A percentile compares a stretch with the other conserved stretches of the same genome.
Evolutionary conservation across 257 asterid species (phyloP).

Genomic region (Salvia miltiorrhiza): DNA sequence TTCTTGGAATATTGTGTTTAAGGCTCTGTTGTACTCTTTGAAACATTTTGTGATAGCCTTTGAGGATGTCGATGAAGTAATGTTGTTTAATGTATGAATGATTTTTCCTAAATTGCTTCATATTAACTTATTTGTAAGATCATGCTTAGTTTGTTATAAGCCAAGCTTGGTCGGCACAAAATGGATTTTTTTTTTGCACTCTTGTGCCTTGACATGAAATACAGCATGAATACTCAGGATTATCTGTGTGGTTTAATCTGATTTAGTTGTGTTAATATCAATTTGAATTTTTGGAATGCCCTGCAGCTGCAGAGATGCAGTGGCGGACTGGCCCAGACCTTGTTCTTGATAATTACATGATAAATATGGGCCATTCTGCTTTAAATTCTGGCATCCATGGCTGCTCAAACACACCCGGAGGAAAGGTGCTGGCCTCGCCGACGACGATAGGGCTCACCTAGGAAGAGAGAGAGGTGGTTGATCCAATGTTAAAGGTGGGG

Average conservation of each 20-base stretch:
- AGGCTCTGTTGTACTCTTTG: background rate
- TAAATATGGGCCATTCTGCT: slow-evolving; percentile 71
- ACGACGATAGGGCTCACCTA: too few relatives aligned
- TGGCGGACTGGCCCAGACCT: slow-evolving; percentile 80
- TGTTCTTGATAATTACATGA: slow-evolving; percentile 82
- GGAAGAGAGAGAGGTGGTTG: too few relatives aligned
- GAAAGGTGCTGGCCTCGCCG: too few relatives aligned
- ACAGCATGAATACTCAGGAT: background rate
- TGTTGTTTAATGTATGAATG: background rate
- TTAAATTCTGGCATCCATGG: slow-evolving; percentile 85
- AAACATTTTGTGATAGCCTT: background rate
- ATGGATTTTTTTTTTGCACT: background rate
- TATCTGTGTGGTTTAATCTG: background rate
- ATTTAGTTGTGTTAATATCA: background rate
- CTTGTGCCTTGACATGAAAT: background rate
- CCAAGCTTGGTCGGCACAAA: background rate
- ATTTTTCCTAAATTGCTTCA: background rate
- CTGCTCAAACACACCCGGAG: too few relatives aligned
- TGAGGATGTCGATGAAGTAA: background rate
- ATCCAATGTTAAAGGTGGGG: too few relatives aligned
- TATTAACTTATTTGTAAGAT: background rate
- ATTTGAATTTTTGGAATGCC: background rate
- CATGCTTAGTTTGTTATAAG: background rate
- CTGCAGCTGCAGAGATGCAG: slow-evolving; percentile 80
- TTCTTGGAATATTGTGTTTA: background rate